phyloP scores from a whole-genome alignment of 495 filamentous ascomycete species.

The Cercophora sp. region DNA sequence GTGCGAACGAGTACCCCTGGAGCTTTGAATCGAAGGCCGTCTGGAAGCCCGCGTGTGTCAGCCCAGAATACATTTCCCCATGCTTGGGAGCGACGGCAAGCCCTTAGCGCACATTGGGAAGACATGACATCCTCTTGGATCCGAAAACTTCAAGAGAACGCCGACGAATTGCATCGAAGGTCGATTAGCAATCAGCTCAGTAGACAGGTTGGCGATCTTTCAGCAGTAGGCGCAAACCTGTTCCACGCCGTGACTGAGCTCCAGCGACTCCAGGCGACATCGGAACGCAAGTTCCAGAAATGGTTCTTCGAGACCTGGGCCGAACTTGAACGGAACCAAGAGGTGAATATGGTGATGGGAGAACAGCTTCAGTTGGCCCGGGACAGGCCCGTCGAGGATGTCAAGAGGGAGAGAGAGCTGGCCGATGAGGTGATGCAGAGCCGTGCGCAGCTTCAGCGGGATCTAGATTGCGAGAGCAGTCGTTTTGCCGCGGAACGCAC shows the following conservation, averaged over 20 bases:
- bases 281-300: conserved; percentile 94
- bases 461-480: too few relatives aligned
- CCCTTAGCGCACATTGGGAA: conserved; percentile 95
- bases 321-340: conserved; percentile 80
- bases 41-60: too few relatives aligned
- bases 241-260: conserved; percentile 97
- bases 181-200: conserved; percentile 83
- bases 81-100: conserved; percentile 97
- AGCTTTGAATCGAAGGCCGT: too few relatives aligned
- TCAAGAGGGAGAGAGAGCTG: too few relatives aligned
- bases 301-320: conserved; percentile 96
- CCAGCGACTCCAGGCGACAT: conserved; percentile 90
- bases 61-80: conserved; percentile 72
- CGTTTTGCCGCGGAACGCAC: too few relatives aligned
- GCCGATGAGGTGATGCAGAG: too few relatives aligned
- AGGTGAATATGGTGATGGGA: conserved; percentile 76
- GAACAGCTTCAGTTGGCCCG: conserved; percentile 62
- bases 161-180: conserved; percentile 73
- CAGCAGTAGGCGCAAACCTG: conserved; percentile 91
- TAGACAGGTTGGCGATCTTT: conserved; percentile 90
- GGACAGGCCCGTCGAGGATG: too few relatives aligned
- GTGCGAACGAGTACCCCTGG: too few relatives aligned
- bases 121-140: conserved; percentile 99
- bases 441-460: too few relatives aligned
- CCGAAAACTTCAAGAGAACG: conserved; percentile 81